Base-by-base conservation (phyloP, 1,284 basidiomycete species). In the Sporisorium scitamineum region DNA sequence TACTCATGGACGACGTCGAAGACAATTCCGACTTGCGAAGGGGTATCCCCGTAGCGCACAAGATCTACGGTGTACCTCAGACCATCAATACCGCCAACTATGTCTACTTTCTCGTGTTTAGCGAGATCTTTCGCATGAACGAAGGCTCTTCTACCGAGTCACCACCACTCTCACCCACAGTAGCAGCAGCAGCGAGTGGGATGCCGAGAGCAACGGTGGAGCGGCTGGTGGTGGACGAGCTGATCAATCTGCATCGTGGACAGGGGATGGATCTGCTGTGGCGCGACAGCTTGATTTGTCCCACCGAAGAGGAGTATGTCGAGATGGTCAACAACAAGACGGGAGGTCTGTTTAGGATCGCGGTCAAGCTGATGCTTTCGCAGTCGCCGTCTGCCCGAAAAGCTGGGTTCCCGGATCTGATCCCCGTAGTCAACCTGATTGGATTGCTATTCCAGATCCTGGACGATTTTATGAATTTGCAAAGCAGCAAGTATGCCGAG, bases 311-410 rank as follows among this genome's bases (percentile, higher is more conserved):
- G 63, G 94, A 98, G 80, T 99, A 99, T 78, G 89, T 99, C 50
- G 88, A 90, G 27, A 99, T 99, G 96, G 95, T 98, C 39, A 94
- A 95, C 85, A 93, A 97, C 96, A 96, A 99, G 86, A 99, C 96
- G 0, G 96, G 97, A 0, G 95, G 96, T 1, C 88, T 99, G 13
- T 92, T 99, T 79, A 88, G 96, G 14, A 91, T 99, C 54, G 94
- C 93, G 0, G 90, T 97, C 84, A 97, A 95, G 86, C 89, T 99
- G 34, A 96, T 99, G 94, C 95, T 95, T 92, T 94, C 93, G 0
- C 75, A 81, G 45, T 74, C 69, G 6, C 61, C 65, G 2, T 2
- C 58, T 1, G 70, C 63, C 0, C 22, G 47, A 0, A 10, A 22
- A 6, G 55, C 32, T 1, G 44, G n/a, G 1, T 70, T 57, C 13